A percentile compares a stretch with the other conserved stretches of the same genome.
phyloP scores from a whole-genome alignment of 257 asterid species.

The Solanum bulbocastanum region DNA sequence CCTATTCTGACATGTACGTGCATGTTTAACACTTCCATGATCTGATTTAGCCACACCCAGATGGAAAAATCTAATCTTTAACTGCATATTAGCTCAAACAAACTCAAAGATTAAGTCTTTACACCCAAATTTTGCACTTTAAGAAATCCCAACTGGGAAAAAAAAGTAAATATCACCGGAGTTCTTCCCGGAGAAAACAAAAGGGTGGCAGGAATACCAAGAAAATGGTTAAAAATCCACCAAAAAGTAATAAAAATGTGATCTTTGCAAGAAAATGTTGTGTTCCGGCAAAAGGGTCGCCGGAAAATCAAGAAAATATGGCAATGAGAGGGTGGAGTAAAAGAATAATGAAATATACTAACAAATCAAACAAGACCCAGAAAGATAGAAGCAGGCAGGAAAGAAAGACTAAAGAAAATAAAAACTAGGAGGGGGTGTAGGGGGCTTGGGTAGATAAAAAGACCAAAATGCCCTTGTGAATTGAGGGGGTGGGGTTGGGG shows the following conservation, averaged over 20 bases:
- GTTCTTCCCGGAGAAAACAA: neutral
- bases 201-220: neutral
- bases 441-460: neutral
- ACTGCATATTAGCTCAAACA: slow-evolving; percentile 33
- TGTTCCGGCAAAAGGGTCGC: slow-evolving; percentile 6
- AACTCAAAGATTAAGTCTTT: slow-evolving; percentile 18
- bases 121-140: neutral
- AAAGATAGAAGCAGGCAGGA: neutral
- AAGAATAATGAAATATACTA: neutral
- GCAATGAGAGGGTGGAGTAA: neutral
- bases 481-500: neutral
- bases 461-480: slow-evolving; percentile 26
- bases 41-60: slow-evolving; percentile 30
- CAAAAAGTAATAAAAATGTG: neutral
- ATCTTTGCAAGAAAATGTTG: neutral
- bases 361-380: neutral
- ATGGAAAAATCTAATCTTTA: slow-evolving; percentile 20
- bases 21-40: slow-evolving; percentile 28
- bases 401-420: neutral
- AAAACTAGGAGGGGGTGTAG: neutral
- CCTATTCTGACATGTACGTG: slow-evolving; percentile 5
- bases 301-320: slow-evolving; percentile 14
- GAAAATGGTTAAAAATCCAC: neutral
- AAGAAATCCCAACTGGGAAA: neutral
- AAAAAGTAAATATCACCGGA: neutral